Evolutionary conservation across 1,284 basidiomycete genomes (phyloP).

Genomic region (Ustilago vetiveriae): DNA sequence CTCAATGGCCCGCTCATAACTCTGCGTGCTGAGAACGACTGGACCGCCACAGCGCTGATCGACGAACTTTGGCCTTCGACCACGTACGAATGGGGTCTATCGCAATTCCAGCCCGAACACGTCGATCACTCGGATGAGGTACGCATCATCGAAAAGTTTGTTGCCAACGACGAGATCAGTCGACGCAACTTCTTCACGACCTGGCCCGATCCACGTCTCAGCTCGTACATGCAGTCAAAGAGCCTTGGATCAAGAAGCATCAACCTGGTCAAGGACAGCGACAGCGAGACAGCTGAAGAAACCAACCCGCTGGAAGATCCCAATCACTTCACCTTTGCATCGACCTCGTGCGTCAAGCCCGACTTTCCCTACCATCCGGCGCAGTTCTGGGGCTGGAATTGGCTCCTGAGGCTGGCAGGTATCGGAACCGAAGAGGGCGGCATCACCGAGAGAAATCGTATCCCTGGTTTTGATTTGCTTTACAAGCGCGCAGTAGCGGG

Average conservation of each 20-base stretch:
- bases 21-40: conserved; percentile 71
- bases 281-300: conserved; percentile 15
- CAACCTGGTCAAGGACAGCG: conserved; percentile 1
- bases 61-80: conserved; percentile 77
- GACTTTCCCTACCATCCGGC: conserved; percentile 66
- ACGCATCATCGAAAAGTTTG: conserved; percentile 46
- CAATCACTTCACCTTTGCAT: conserved; percentile 64
- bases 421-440: conserved; percentile 56
- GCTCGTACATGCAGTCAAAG: conserved; percentile 51
- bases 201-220: conserved; percentile 69
- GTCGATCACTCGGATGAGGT: conserved; percentile 42
- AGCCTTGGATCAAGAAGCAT: conserved; percentile 22
- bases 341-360: conserved; percentile 65
- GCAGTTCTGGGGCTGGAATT: conserved; percentile 65
- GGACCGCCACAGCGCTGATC: conserved; percentile 74
- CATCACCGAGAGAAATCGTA: conserved; percentile 68
- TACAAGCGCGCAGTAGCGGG: conserved; percentile 64
- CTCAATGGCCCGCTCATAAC: conserved; percentile 61
- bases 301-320: conserved; percentile 61
- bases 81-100: conserved; percentile 76
- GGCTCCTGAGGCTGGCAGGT: conserved; percentile 50
- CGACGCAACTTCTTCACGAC: conserved; percentile 69
- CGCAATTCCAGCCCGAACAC: conserved; percentile 49
- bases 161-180: conserved; percentile 36
- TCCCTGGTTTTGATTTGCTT: conserved; percentile 77